Conservation (phyloP, 306 rosid genomes). For the Trifolium dubium region DNA sequence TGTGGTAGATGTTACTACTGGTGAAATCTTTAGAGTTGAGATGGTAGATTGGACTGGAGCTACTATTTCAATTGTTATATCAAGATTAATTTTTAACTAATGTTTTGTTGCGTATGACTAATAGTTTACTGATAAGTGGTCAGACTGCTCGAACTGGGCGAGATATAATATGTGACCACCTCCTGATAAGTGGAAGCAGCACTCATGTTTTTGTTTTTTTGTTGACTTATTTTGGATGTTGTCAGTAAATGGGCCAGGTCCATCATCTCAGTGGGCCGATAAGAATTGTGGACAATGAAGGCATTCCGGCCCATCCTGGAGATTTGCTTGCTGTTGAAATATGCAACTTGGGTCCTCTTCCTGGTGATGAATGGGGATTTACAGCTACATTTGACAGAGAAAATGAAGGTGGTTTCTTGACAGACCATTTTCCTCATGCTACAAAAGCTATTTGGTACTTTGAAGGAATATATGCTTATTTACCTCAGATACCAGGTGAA, state of each 20-base stretch:
- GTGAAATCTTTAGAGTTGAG: slow-evolving; percentile 70
- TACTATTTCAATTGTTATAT: slow-evolving; percentile 13
- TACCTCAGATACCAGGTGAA: slow-evolving; percentile 94
- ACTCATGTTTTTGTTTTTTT: background rate
- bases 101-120: background rate
- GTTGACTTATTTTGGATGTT: slow-evolving; percentile 12
- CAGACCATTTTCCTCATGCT: slow-evolving; percentile 84
- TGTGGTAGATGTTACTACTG: slow-evolving; percentile 30
- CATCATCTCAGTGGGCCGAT: slow-evolving; percentile 94
- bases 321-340: slow-evolving; percentile 87
- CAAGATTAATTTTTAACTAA: background rate
- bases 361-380: slow-evolving; percentile 95
- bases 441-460: slow-evolving; percentile 93
- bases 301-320: slow-evolving; percentile 81
- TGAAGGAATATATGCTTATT: slow-evolving; percentile 87
- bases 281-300: slow-evolving; percentile 70
- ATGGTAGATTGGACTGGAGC: slow-evolving; percentile 92
- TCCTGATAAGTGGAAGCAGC: too few species aligned
- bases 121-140: background rate
- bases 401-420: slow-evolving; percentile 92
- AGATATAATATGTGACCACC: slow-evolving; percentile 24
- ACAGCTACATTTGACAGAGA: slow-evolving; percentile 93
- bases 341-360: slow-evolving; percentile 90
- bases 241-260: slow-evolving; percentile 47
- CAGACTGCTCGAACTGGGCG: background rate